phyloP scores from a whole-genome alignment of 2,329 filamentous ascomycete species.

The Aspergillus uvarum region DNA sequence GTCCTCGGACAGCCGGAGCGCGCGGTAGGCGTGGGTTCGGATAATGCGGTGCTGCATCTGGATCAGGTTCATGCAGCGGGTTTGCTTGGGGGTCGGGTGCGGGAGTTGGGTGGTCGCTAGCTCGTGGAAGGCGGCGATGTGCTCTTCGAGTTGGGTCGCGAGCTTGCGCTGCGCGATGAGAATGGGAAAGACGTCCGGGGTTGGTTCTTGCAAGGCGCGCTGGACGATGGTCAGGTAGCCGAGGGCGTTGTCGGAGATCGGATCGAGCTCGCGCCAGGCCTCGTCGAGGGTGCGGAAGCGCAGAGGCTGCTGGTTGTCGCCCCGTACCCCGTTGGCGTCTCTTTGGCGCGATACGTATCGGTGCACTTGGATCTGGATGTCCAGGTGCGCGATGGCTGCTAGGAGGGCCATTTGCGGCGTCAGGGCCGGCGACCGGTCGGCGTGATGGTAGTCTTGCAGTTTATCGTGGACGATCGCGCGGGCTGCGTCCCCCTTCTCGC shows the following conservation, averaged over 20 bases:
- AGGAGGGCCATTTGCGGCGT: constrained; percentile 2
- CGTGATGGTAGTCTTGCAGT: neutral
- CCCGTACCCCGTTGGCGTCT: neutral
- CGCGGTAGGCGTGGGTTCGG: neutral
- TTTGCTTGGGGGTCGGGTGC: neutral
- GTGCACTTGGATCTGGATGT: constrained; percentile 1
- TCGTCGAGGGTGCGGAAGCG: neutral
- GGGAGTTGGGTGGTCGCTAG: neutral
- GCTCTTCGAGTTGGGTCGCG: neutral
- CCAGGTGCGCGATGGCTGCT: constrained; percentile 1
- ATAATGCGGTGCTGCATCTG: neutral
- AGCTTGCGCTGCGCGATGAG: neutral
- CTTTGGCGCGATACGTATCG: neutral
- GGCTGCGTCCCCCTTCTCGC: neutral
- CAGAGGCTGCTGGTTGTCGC: neutral
- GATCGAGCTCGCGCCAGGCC: neutral
- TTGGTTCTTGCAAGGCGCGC: neutral
- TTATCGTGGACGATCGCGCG: neutral
- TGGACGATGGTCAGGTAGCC: neutral
- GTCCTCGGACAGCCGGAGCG: neutral
- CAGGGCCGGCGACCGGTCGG: neutral
- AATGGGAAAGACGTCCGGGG: neutral
- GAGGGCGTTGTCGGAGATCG: neutral
- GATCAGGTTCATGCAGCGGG: neutral
- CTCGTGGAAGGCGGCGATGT: neutral